Conservation (phyloP, 768 basidiomycete species). For the Nevesoporus exiguus region DNA sequence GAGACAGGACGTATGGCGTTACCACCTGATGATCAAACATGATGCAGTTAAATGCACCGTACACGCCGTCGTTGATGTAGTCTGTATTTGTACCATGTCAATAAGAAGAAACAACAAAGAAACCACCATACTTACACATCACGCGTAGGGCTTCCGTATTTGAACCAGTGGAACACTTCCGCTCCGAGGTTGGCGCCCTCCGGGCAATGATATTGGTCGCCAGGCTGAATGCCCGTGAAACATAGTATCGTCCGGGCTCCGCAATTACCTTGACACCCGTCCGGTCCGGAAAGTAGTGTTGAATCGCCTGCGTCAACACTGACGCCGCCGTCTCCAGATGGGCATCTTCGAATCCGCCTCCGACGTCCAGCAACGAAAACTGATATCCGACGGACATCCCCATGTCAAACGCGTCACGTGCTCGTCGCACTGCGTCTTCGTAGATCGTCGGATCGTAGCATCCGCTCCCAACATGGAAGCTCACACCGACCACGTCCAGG, state of each 20-base stretch:
- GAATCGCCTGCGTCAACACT: conserved; percentile 67
- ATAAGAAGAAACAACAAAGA: conserved; percentile 1
- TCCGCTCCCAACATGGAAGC: conserved; percentile 97
- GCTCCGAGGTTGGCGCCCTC: conserved; percentile 47
- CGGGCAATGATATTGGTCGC: conserved; percentile 93
- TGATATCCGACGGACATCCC: conserved; percentile 74
- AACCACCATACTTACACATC: conserved; percentile 75
- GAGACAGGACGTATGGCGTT: conserved; percentile 77
- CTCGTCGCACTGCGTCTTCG: conserved; percentile 82
- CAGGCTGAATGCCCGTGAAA: conserved; percentile 87
- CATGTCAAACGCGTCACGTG: conserved; percentile 84
- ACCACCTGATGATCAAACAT: conserved; percentile 94
- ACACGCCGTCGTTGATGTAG: conserved; percentile 99
- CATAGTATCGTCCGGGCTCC: conserved; percentile 94
- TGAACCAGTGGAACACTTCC: conserved; percentile 12
- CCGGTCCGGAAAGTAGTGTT: conserved; percentile 74
- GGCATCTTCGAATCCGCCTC: conserved; percentile 92
- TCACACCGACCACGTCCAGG: conserved; percentile 89
- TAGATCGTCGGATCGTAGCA: conserved; percentile 92
- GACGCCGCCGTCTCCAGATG: conserved; percentile 78
- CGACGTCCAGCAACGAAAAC: conserved; percentile 87
- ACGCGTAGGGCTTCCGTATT: conserved; percentile 48
- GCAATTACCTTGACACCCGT: conserved; percentile 77
- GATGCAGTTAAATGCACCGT: conserved; percentile 95
- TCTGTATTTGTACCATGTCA: conserved; percentile 45